Evolutionary conservation across 2,329 filamentous ascomycete species (phyloP), one percentile per base, ranked within the genome.

Genomic region (Nemania abortiva): DNA sequence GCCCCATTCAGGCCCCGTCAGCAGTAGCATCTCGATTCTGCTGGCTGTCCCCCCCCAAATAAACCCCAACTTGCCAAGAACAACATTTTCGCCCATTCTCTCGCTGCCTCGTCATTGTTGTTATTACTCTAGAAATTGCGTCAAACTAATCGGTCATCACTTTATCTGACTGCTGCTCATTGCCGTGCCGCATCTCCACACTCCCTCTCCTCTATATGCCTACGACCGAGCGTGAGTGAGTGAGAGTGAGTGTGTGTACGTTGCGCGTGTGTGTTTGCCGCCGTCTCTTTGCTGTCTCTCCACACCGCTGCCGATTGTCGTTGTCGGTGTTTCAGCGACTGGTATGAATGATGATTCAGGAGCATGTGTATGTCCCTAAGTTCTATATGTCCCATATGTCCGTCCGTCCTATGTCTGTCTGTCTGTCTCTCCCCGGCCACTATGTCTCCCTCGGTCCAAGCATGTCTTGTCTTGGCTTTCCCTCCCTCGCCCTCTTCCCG

Each of bases 21-120:
- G 55, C 50, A 65, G 34, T 34, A 50, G 58, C 52, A 66, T 42
- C 66, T 75, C 55, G 62, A 56, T 69, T 74, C 69, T 72, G 71
- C 66, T 72, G 54, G 67, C 66, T 27, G 59, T 31, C 66, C 74
- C 74, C 74, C 74, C 73, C 75, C 24, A 27, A 74, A 74, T 75
- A 71, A 72, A 72, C 75, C 75, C 75, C 75, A 77, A 75, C 75
- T 76, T 77, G 75, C 75, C 75, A 77, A 77, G 75, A 77, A 76
- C 75, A 76, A 67, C 74, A 73, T 75, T 77, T 75, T 76, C 64
- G 63, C 72, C 72, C 66, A 69, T 72, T 65, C 71, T 69, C 70
- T 55, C 63, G 27, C 60, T 66, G 57, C 62, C 45, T 69, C 61
- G 64, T 69, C 57, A 58, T 64, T 47, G 50, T 59, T 55, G 47